phyloP scores from a whole-genome alignment of 306 rosid genomes.

The Cucumis cinereus region DNA sequence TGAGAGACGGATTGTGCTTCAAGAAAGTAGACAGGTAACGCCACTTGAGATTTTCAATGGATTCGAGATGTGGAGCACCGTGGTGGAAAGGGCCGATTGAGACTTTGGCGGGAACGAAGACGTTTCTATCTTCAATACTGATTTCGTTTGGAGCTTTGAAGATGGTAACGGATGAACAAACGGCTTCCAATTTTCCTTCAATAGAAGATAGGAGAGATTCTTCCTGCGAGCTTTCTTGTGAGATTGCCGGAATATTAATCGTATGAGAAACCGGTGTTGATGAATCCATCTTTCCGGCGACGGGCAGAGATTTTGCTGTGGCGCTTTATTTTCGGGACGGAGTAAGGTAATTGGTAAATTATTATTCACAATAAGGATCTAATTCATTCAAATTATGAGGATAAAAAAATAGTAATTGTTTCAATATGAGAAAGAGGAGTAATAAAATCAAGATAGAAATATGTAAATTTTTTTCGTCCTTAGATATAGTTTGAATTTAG shows the following conservation, averaged over 20 bases:
- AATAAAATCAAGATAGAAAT: too few species aligned
- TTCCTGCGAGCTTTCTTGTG: not conserved
- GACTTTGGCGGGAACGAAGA: constrained; percentile 19
- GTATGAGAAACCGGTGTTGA: not conserved
- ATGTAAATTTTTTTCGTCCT: too few species aligned
- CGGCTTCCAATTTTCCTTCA: constrained; percentile 28
- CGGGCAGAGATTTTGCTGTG: not conserved
- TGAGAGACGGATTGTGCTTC: constrained; percentile 26
- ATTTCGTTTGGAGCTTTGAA: constrained; percentile 24
- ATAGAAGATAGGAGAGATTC: constrained; percentile 27
- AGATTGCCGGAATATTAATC: not conserved
- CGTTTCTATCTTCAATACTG: not conserved
- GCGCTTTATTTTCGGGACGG: not conserved
- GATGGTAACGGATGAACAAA: constrained; percentile 23
- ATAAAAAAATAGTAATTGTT: too few species aligned
- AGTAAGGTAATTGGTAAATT: not conserved
- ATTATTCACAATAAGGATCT: not conserved
- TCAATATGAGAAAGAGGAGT: too few species aligned
- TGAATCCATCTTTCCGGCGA: not conserved
- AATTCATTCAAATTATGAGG: not conserved
- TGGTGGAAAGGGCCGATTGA: constrained; percentile 51
- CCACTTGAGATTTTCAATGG: constrained; percentile 33
- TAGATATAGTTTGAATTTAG: too few species aligned
- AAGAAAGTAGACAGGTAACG: constrained; percentile 32
- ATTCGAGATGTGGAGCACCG: not conserved